These are phyloP conservation scores for Oryza punctata DNA, from an alignment of 176 grass and related monocot species.

Conservation along the genomic window DNA sequence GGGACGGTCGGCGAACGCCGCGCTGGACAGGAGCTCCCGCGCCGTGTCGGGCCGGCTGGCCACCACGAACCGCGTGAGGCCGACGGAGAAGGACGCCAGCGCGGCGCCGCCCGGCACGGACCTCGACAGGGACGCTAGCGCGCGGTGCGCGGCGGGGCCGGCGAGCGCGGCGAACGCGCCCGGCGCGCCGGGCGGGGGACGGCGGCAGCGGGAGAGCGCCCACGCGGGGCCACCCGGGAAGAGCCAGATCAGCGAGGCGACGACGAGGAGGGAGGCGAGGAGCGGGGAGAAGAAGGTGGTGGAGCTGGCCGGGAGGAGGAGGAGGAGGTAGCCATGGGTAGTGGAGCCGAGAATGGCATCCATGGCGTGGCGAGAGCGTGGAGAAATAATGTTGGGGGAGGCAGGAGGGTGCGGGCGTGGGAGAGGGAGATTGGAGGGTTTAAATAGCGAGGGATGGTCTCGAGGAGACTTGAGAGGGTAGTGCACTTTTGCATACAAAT, in stretches of 20 bases:
- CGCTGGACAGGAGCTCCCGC: conserved; percentile 26
- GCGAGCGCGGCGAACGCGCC: conserved; percentile 42
- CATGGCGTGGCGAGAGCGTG: conserved; percentile 29
- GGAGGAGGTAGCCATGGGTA: conserved; percentile 34
- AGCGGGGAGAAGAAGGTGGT: conserved; percentile 42
- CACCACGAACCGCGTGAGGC: conserved; percentile 38
- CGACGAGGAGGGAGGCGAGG: conserved; percentile 42
- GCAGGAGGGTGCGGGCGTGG: conserved; percentile 31
- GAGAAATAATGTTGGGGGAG: conserved; percentile 1
- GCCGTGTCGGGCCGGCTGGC: conserved; percentile 39
- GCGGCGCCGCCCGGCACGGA: not conserved
- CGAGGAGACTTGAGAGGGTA: too few species aligned
- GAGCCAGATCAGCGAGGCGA: conserved; percentile 44
- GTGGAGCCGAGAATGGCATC: conserved; percentile 14
- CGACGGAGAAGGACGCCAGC: conserved; percentile 33
- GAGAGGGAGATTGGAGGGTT: conserved; percentile 8
- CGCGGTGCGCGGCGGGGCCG: conserved; percentile 49
- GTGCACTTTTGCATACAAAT: too few species aligned
- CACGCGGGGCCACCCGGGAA: conserved; percentile 59
- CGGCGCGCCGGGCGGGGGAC: conserved; percentile 38
- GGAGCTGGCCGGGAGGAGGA: conserved; percentile 17
- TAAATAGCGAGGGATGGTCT: conserved; percentile 8
- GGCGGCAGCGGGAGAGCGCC: conserved; percentile 30
- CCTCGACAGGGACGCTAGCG: conserved; percentile 25
- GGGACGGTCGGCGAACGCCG: conserved; percentile 63